These are phyloP conservation scores for Tolypocladium ovalisporum DNA, from an alignment of 2,329 filamentous ascomycete genomes.

Conservation along the genomic window DNA sequence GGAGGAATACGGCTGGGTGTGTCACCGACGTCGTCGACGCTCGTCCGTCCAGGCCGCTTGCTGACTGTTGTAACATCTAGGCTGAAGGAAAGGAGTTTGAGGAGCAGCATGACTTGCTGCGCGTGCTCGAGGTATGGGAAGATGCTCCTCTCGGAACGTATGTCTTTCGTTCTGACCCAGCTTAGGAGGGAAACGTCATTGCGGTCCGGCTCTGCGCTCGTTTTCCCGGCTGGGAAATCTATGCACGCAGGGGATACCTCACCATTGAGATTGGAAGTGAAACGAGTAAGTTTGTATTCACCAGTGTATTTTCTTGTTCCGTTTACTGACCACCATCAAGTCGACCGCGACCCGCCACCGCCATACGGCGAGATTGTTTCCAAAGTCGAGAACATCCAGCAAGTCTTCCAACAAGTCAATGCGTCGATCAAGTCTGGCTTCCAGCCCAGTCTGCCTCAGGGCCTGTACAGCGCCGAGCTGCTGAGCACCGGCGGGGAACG, in stretches of 20 bases:
- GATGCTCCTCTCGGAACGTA: too few relatives aligned
- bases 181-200: slow-evolving; percentile 4
- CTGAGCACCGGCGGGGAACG: not conserved
- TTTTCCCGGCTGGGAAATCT: slow-evolving; percentile 1
- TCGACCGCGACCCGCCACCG: not conserved
- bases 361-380: not conserved
- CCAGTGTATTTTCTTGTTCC: not conserved
- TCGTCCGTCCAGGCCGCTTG: not conserved
- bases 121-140: slow-evolving; percentile 1
- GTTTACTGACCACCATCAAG: not conserved
- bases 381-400: not conserved
- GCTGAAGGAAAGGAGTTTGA: not conserved
- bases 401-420: not conserved
- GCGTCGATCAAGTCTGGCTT: not conserved
- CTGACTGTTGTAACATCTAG: not conserved
- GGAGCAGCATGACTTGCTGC: slow-evolving; percentile 1
- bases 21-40: not conserved
- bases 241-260: slow-evolving; percentile 2
- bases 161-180: not conserved
- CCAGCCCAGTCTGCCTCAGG: not conserved
- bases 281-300: not conserved
- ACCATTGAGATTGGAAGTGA: slow-evolving; percentile 2
- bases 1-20: slow-evolving; percentile 2
- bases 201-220: slow-evolving; percentile 6
- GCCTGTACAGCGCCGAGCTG: not conserved